Percentiles rank a stretch among this genome's conserved stretches.
phyloP scores from a whole-genome alignment of 1,139 yeast genomes.

The Suhomyces kunorum region DNA sequence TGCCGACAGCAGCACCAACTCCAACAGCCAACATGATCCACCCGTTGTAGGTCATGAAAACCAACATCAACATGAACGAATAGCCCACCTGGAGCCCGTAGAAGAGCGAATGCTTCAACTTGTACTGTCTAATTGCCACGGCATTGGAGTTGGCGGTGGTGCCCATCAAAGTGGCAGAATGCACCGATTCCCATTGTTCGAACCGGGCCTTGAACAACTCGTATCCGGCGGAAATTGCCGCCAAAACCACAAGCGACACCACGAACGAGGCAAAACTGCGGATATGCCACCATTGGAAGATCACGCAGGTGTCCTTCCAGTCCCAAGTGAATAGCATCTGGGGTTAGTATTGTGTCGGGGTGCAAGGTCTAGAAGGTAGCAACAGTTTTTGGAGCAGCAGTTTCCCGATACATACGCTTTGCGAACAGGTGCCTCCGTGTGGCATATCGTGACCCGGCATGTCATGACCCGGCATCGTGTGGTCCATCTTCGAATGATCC shows the following conservation, averaged over 20 bases:
- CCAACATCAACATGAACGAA: conserved; percentile 74
- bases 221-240: conserved; percentile 55
- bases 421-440: too few relatives aligned
- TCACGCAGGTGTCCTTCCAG: conserved; percentile 68
- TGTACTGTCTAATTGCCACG: conserved; percentile 22
- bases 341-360: conserved; percentile 5
- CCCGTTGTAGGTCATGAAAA: conserved; percentile 83
- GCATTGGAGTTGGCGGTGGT: conserved; percentile 18
- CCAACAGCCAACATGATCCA: conserved; percentile 79
- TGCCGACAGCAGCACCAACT: conserved; percentile 67
- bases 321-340: conserved; percentile 84
- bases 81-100: conserved; percentile 78
- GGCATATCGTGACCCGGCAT: conserved; percentile 39
- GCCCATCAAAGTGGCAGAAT: conserved; percentile 19
- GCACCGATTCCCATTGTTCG: conserved; percentile 31
- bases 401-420: conserved; percentile 44
- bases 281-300: conserved; percentile 81
- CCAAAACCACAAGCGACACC: conserved; percentile 52
- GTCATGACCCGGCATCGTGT: conserved; percentile 28
- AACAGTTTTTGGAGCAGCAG: too few relatives aligned
- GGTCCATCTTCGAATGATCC: conserved; percentile 27
- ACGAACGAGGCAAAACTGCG: conserved; percentile 52
- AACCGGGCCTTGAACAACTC: conserved; percentile 53
- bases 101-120: conserved; percentile 40
- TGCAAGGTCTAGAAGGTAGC: too few relatives aligned